phyloP scores from a whole-genome alignment of 2,329 filamentous ascomycete genomes.

The Aspergillus flavus region DNA sequence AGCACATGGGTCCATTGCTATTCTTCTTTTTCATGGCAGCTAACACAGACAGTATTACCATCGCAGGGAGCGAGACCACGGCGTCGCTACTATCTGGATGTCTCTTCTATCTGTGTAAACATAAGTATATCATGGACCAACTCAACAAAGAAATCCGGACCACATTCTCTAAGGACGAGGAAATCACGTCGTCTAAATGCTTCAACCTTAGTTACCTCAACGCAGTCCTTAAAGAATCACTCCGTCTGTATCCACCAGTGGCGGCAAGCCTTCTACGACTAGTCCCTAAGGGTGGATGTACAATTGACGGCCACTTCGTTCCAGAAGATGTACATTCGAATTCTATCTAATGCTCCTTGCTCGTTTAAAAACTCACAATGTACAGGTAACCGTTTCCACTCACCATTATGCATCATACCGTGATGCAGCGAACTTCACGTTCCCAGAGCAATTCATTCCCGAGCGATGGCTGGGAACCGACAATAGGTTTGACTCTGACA shows the following conservation, averaged over 20 bases:
- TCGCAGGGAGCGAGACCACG: conserved; percentile 44
- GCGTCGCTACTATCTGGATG: conserved; percentile 44
- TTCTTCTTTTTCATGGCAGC: not conserved
- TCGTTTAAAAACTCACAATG: not conserved
- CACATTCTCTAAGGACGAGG: conserved; percentile 22
- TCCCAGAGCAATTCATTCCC: conserved; percentile 22
- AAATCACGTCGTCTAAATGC: conserved; percentile 36
- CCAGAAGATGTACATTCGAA: conserved; percentile 22
- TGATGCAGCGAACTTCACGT: conserved; percentile 11
- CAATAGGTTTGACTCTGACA: conserved; percentile 24
- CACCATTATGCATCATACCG: conserved; percentile 12
- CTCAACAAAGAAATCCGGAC: conserved; percentile 30
- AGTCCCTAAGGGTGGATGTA: conserved; percentile 33
- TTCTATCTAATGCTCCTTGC: not conserved
- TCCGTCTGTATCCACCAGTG: conserved; percentile 48
- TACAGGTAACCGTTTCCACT: conserved; percentile 11
- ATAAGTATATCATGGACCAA: conserved; percentile 17
- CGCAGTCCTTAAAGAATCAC: conserved; percentile 48
- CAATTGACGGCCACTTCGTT: conserved; percentile 39
- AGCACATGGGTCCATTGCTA: not conserved
- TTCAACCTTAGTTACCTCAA: conserved; percentile 41
- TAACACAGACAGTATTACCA: conserved; percentile 23
- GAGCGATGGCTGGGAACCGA: conserved; percentile 25
- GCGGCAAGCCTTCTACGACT: conserved; percentile 23
- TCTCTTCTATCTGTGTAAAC: conserved; percentile 31